A percentile compares a stretch with the other conserved stretches of the same genome.
phyloP scores from a whole-genome alignment of 2,329 filamentous ascomycete genomes.

The Chaetomium globosum region DNA sequence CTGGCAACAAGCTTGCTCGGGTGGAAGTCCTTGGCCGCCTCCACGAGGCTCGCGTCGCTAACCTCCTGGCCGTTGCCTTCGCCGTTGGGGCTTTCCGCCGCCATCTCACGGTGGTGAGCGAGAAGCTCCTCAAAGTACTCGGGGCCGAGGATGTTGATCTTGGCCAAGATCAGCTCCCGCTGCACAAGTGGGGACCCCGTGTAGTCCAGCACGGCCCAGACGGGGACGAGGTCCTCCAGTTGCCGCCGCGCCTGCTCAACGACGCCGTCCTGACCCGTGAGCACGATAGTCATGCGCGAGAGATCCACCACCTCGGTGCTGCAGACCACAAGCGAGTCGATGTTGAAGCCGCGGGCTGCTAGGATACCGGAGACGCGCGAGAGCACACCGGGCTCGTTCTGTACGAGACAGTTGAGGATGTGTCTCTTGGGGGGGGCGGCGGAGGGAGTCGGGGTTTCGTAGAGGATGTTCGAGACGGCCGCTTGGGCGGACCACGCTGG shows the following conservation, averaged over 20 bases:
- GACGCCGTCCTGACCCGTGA: slow-evolving; percentile 93
- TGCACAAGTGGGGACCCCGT: slow-evolving; percentile 90
- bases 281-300: slow-evolving; percentile 97
- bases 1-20: slow-evolving; percentile 82
- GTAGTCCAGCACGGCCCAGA: slow-evolving; percentile 98
- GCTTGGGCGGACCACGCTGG: slow-evolving; percentile 88
- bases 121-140: slow-evolving; percentile 98
- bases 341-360: slow-evolving; percentile 96
- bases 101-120: slow-evolving; percentile 91
- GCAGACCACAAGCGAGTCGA: slow-evolving; percentile 96
- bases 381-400: slow-evolving; percentile 97
- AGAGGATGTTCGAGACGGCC: slow-evolving; percentile 96
- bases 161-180: slow-evolving; percentile 90
- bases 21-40: slow-evolving; percentile 73
- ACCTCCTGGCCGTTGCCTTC: slow-evolving; percentile 49
- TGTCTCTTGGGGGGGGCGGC: slow-evolving; percentile 86
- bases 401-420: slow-evolving; percentile 95
- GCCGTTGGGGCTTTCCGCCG: slow-evolving; percentile 49
- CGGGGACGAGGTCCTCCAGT: slow-evolving; percentile 93
- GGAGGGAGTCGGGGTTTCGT: slow-evolving; percentile 90
- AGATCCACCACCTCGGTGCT: slow-evolving; percentile 96
- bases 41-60: slow-evolving; percentile 48
- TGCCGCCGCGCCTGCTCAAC: slow-evolving; percentile 96
- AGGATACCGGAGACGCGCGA: slow-evolving; percentile 96
- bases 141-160: slow-evolving; percentile 93